Base-by-base conservation (phyloP, 1,284 basidiomycete species). In the Rhodotorula sp. region DNA sequence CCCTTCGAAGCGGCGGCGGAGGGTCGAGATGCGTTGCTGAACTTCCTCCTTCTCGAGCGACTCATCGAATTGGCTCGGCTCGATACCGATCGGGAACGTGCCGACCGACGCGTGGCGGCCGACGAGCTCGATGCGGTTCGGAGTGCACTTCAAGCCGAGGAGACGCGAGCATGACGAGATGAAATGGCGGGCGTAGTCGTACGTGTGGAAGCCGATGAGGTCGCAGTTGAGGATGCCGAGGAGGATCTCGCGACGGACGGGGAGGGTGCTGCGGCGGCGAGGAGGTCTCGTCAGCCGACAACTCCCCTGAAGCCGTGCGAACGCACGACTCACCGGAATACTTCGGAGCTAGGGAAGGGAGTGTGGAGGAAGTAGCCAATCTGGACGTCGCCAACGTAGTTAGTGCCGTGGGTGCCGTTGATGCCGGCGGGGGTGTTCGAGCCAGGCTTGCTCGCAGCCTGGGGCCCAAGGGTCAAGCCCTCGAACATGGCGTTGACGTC, bases 281-380 rank as follows among this genome's bases (percentile, higher is more conserved):
- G 19, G 9, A 22, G 17, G 27, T 2, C 4, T 34, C 30, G 51
- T 52, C 46, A 60, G 49, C 13, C 19, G 10, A 46, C 5, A 3
- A 9, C 32, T 29, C 17, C 22, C 9, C n/a, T 15, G 20, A 4
- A 3, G 7, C 20, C 19, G 59, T 27, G 27, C n/a, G 15, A n/a
- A 19, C 19, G 52, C 29, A 79, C 87, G 77, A 44, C 39, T 44
- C 76, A 91, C 92, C 94, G 86, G 83, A 99, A 99, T 77, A 99
- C 98, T 80, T 99, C 95, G 76, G 91, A 94, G 70, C 91, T 94
- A 0, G 95, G 95, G 86, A 99, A 99, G 1, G 95, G 96, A 0
- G 96, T 99, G 81, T 99, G 95, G 62, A 99, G 84, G 86, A 99
- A 99, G 85, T 94, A 99, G 39, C 95, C 95, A 75, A 99, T 96